Evolutionary conservation across 805 yeast species (phyloP), one percentile per base, ranked within the genome.

Genomic region (Myxozyma vanderwaltii): DNA sequence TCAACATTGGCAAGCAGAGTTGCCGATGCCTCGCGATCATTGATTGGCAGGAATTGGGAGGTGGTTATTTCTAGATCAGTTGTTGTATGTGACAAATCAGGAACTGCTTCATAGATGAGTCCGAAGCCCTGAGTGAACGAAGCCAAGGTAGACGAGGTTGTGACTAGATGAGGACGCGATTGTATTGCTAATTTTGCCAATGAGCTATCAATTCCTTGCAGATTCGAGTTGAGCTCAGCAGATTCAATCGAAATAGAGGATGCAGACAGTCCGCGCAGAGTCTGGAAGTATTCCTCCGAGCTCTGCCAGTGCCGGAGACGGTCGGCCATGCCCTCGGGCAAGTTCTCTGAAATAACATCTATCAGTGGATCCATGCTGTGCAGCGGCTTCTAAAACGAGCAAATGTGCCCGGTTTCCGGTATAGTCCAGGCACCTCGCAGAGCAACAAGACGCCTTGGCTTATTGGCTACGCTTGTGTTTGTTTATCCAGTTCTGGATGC

Each of bases 1-100:
- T 86, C 91, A 68, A 90, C 80, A 65, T 87, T 86, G 49, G 79
- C 79, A 43, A 85, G 74, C 29, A 86, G 79, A 3, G 68, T 64
- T 2, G 78, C 77, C 13, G 74, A 66, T 39, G 61, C 58, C 15
- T 47, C 54, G 13, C 65, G 50, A 17, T 63, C 67, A 48, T 53
- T 60, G 5, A 50, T 50, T n/a, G 63, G 67, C 12, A 31, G 8
- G 41, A 62, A 62, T 13, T 56, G 46, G 12, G 63, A 47, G 6
- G 57, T 58, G 13, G 52, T 29, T 29, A 31, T 13, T 15, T 49
- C 62, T 7, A 56, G 54, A 21, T 26, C 56, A 6, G 58, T 49
- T 12, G 54, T 48, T 5, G 47, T 44, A n/a, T 51, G 47, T 12
- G 64, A 24, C 7, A 59, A 58, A 17, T 61, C 38, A 4, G 61